Evolutionary conservation across 202 grass and related monocot species (phyloP).

Genomic region (Carex sylvatica): DNA sequence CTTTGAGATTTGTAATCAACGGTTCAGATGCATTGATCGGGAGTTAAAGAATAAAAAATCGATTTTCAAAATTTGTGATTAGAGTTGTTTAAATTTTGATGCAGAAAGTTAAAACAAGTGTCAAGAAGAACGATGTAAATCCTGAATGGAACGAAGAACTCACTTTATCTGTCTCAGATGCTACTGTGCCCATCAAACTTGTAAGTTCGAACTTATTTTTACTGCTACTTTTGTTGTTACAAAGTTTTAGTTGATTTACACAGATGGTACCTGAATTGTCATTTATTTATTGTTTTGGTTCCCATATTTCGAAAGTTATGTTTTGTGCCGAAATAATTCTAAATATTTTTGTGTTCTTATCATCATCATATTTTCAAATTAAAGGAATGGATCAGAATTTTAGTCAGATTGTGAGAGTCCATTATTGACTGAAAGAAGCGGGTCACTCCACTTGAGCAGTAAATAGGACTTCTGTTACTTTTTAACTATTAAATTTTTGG

Average conservation of each 20-base stretch:
- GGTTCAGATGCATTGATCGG: neutral
- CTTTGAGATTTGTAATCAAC: neutral
- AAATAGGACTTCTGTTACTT: neutral
- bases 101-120: conserved; percentile 73
- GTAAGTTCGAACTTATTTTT: conserved; percentile 39
- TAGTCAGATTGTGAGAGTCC: neutral
- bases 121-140: conserved; percentile 72
- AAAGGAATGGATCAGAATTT: neutral
- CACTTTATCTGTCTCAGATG: conserved; percentile 52
- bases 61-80: neutral
- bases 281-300: conserved; percentile 6
- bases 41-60: neutral
- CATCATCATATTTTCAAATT: neutral
- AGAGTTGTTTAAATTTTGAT: conserved; percentile 2
- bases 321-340: neutral
- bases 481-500: neutral
- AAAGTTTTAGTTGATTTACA: neutral
- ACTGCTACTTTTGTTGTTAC: neutral
- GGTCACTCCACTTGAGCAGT: neutral
- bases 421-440: neutral
- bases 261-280: neutral
- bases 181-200: conserved; percentile 50
- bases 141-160: conserved; percentile 76
- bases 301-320: neutral
- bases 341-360: neutral